Evolutionary conservation across 768 basidiomycete species (phyloP).

Genomic region (Chalciporus sphaerocephalus): DNA sequence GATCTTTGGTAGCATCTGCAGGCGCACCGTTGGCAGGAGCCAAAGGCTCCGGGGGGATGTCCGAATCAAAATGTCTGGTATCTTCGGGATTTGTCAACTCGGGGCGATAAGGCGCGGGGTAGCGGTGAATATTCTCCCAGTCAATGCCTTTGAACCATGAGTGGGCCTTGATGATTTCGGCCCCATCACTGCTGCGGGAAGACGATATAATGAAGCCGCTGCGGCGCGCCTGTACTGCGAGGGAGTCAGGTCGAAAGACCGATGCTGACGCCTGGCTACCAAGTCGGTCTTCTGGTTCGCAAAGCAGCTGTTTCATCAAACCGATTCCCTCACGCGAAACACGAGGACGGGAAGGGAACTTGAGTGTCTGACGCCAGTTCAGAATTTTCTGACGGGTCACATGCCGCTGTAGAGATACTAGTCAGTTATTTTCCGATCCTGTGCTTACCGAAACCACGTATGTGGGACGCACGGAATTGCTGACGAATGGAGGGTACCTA

Average conservation of each 20-base stretch:
- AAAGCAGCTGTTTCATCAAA: slow-evolving; percentile 84
- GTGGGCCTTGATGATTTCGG: slow-evolving; percentile 84
- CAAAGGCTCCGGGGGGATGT: slow-evolving; percentile 89
- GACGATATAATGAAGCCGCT: slow-evolving; percentile 62
- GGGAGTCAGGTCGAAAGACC: slow-evolving; percentile 70
- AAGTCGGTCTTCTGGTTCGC: slow-evolving; percentile 93
- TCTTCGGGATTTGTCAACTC: slow-evolving; percentile 79
- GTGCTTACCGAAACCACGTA: slow-evolving; percentile 19
- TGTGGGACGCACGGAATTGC: slow-evolving; percentile 67
- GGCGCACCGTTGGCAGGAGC: slow-evolving; percentile 84
- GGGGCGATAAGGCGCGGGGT: slow-evolving; percentile 85
- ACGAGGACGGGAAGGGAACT: slow-evolving; percentile 79
- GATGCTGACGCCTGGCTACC: slow-evolving; percentile 70
- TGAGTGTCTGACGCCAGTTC: slow-evolving; percentile 87
- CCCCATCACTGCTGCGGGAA: slow-evolving; percentile 70
- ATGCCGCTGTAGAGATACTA: slow-evolving; percentile 57
- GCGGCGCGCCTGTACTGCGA: slow-evolving; percentile 68
- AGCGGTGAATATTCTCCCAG: slow-evolving; percentile 80
- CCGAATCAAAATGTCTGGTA: slow-evolving; percentile 92
- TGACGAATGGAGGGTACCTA: slow-evolving; percentile 94
- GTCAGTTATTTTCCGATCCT: slow-evolving; percentile 16
- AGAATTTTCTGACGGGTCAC: slow-evolving; percentile 95
- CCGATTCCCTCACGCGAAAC: slow-evolving; percentile 85
- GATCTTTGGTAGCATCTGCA: slow-evolving; percentile 83
- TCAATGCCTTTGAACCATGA: slow-evolving; percentile 91